These are phyloP conservation scores for Fusarium oxysporum DNA, from an alignment of 2,329 filamentous ascomycete species.

Conservation along the genomic window DNA sequence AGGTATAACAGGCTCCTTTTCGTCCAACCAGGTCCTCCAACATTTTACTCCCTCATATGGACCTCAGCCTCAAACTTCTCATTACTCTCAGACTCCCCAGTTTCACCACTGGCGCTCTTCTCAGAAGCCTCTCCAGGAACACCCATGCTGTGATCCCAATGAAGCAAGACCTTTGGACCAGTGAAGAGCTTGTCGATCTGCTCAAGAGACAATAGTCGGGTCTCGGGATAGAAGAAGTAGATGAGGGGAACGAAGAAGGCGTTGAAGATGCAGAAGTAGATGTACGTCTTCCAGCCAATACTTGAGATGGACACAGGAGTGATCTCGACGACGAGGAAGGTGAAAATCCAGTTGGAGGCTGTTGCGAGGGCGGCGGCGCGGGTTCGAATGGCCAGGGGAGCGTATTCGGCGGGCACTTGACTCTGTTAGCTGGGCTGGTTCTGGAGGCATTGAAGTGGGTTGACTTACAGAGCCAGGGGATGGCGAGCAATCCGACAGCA, in stretches of 20 bases:
- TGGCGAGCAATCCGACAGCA: conserved; percentile 54
- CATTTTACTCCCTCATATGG: conserved; percentile 14
- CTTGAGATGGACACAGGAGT: conserved; percentile 52
- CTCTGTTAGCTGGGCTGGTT: conserved; percentile 1
- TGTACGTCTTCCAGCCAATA: conserved; percentile 54
- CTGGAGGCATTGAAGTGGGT: accelerated
- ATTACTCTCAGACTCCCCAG: conserved; percentile 28
- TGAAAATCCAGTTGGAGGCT: conserved; percentile 53
- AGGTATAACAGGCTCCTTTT: neutral
- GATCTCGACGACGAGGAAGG: conserved; percentile 54
- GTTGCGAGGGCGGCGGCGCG: conserved; percentile 54
- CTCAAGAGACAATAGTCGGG: conserved; percentile 60
- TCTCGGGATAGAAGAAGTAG: conserved; percentile 63
- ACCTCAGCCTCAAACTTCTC: conserved; percentile 32
- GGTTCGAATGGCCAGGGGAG: conserved; percentile 54
- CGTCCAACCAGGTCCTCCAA: accelerated
- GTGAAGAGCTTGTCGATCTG: conserved; percentile 59
- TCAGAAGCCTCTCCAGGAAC: conserved; percentile 43
- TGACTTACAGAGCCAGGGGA: conserved; percentile 51
- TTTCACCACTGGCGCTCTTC: conserved; percentile 32
- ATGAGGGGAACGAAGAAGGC: conserved; percentile 56
- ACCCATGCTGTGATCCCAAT: conserved; percentile 50
- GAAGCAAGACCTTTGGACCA: conserved; percentile 47
- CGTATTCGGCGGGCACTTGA: conserved; percentile 57
- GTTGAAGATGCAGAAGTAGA: conserved; percentile 55